Base-by-base conservation (phyloP, 768 basidiomycete genomes). In the Xerocomellus chrysenteron region DNA sequence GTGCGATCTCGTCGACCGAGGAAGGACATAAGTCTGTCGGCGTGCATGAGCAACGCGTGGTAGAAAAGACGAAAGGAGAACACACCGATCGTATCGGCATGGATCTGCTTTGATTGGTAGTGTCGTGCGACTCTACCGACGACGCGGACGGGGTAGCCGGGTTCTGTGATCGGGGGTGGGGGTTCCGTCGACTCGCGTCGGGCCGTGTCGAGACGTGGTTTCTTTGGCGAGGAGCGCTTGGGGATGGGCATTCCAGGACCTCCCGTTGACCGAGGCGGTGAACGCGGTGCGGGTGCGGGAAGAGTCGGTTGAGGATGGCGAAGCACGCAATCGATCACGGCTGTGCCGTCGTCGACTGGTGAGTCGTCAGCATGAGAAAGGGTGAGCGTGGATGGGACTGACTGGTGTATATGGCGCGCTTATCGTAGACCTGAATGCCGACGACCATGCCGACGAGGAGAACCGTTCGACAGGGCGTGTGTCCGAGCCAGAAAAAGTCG, bases 321-420 rank as follows among this genome's bases (percentile, higher is more conserved):
- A 64, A 83, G 79, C 3, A 75, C 65, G 63, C 90, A 92, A 45
- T 92, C 89, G 26, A 92, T 76, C 4, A 87, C 83, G 30, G 75
- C 83, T 2, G 88, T 87, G 6, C 89, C 88, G 61, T 92, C 90
- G 64, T 92, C 90, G 56, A 92, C 88, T 92, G 50, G 30, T 7
- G 19, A 47, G 33, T 11, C 0, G 43, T 62, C 46, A 59, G 48
- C 14, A 44, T n/a, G 33, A 28, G 39, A 12, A 14, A 5, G 3
- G 2, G 36, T 6, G n/a, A 43, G 30, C 8, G 28, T 42, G 16
- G 42, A 28, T 9, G 17, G 19, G 9, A 54, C 56, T 30, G 61
- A 87, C 90, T 63, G 0, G 80, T 78, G 66, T 90, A 90, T 2
- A 84, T 62, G 16, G 83, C 74, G 37, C 82, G 79, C 58, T 75